A percentile compares a stretch with the other conserved stretches of the same genome.
Evolutionary conservation across 2,329 filamentous ascomycete species (phyloP).

Genomic region (Claviceps sp.): DNA sequence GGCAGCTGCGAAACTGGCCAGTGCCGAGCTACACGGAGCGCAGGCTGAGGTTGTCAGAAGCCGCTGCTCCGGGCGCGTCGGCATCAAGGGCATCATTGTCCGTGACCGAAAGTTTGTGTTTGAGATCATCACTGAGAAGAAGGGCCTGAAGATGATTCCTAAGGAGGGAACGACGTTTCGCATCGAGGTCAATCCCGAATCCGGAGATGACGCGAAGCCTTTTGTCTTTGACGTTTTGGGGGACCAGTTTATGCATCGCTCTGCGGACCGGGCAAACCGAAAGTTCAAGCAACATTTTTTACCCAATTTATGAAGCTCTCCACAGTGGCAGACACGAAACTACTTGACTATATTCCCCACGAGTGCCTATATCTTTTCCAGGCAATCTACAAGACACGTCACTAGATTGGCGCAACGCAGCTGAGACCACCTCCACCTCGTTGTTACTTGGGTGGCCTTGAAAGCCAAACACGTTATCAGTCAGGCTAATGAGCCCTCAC

Average conservation of each 20-base stretch:
- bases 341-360: neutral
- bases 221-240: conserved; percentile 79
- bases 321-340: neutral
- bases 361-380: neutral
- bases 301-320: conserved; percentile 1
- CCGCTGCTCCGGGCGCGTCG: conserved; percentile 67
- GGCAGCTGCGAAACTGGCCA: conserved; percentile 62
- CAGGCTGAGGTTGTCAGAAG: conserved; percentile 71
- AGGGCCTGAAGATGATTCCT: conserved; percentile 65
- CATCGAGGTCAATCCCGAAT: conserved; percentile 47
- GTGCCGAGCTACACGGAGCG: conserved; percentile 86
- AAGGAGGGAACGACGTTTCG: conserved; percentile 85
- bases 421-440: neutral
- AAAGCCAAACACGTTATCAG: neutral
- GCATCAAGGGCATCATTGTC: conserved; percentile 73
- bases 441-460: neutral
- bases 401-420: neutral
- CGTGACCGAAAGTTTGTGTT: conserved; percentile 79
- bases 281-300: conserved; percentile 85
- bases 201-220: conserved; percentile 10
- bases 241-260: conserved; percentile 70
- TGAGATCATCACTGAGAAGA: conserved; percentile 62
- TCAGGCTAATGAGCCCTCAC: neutral
- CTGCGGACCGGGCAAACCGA: conserved; percentile 73
- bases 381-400: neutral